Evolutionary conservation across 805 yeast genomes (phyloP), one percentile per base, ranked within the genome.

Genomic region (Blastobotrys chiropterorum): DNA sequence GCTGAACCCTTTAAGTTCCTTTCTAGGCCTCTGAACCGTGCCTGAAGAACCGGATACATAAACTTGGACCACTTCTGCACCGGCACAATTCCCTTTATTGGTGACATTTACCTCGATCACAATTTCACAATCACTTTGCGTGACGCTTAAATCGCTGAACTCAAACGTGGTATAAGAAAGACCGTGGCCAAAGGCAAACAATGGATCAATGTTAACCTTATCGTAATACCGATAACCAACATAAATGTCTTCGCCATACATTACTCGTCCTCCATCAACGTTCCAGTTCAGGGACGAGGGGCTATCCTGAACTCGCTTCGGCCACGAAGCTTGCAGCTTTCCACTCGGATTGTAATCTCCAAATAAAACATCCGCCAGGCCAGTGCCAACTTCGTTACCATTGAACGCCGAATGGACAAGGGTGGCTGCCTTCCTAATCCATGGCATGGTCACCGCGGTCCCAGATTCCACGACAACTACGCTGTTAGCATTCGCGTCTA

Each of bases 211-310:
- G 55, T 75, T 72, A 38, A 69, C 62, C 64, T 75, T 77, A 59
- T 82, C 85, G 64, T 78, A 83, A 67, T 67, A 79, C 53, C 80
- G 70, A 69, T 82, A 81, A 17, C 86, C 87, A 48, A 82, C 78
- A 62, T 72, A 82, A 45, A 82, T 76, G 59, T 81, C 86, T 63
- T 82, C 88, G 53, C 86, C 85, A 58, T 82, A 83, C 51, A 76
- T 59, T 30, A 75, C 79, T 49, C 75, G 66, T 44, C 85, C 85
- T 59, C 72, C 72, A 59, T 75, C 76, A 6, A 81, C 69, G 30
- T 69, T 67, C 67, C 69, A 79, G 66, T 74, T 79, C 59, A 79
- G 65, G 65, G 63, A 80, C 0, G 84, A 73, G 11, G 85, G 85
- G 55, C 76, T 79, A 63, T 81, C 83, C 57, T 76, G 72, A 44